Base-by-base conservation (phyloP, 768 basidiomycete species). In the Tulasnella sp. region DNA sequence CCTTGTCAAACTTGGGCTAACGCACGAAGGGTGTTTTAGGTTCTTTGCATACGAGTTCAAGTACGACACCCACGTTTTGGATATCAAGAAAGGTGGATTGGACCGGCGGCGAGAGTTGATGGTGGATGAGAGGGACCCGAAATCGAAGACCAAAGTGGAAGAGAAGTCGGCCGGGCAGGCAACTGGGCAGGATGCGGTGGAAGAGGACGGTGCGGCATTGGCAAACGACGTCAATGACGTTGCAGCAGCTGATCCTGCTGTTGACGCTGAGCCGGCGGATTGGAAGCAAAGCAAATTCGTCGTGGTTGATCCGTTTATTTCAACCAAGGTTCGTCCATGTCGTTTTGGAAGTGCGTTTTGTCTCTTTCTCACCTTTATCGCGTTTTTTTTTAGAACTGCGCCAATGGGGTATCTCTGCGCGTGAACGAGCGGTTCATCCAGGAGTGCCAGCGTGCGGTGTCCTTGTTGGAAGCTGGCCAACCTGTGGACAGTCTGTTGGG, bases 251-350 rank as follows among this genome's bases (percentile, higher is more conserved):
- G 64, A 67, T 15, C 54, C 73, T 19, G 7, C 29, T 37, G 38
- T 22, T 29, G 37, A 34, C 12, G 31, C 25, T 58, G 67, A 76
- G 34, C 67, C 64, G 31, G 49, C 39, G 5, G 67, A 67, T 45
- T 76, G 64, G 75, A 39, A 31, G n/a, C 9, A 2, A 3, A 70
- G 58, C 29, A 40, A 64, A 7, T 79, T 82, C 52, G 81, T 80
- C 75, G 82, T 86, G 54, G 80, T 81, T 34, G 86, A 86, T 79
- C 86, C 86, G 0, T 87, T 87, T 79, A 82, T 85, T 68, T 79
- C 77, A 25, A 80, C 77, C 40, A 86, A 84, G 83, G 86, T 85
- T 69, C 49, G 78, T 69, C 17, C 9, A 36, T 34, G 4, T 42
- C 15, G 52, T 1, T 37, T n/a, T n/a, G n/a, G n/a, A n/a, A n/a